phyloP scores from a whole-genome alignment of 148 eudicot genomes.

The Silene latifolia region DNA sequence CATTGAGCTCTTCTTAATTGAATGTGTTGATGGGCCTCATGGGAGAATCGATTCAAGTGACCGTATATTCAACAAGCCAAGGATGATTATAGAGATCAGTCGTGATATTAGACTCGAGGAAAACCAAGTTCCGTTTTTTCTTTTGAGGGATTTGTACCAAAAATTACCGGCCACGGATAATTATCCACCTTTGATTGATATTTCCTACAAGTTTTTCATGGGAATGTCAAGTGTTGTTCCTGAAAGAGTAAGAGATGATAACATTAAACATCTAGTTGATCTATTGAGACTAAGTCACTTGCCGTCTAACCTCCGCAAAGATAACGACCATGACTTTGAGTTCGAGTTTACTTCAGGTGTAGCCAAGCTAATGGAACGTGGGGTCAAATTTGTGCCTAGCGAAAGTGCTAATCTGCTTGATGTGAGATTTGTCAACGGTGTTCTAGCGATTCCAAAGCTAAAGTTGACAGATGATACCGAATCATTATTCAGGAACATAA shows the following conservation, averaged over 20 bases:
- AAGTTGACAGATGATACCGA: constrained; percentile 17
- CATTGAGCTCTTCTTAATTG: constrained; percentile 16
- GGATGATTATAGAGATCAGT: constrained; percentile 4
- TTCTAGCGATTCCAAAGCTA: constrained; percentile 25
- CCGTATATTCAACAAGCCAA: constrained; percentile 15
- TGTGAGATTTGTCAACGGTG: constrained; percentile 12
- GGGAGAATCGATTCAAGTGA: background rate
- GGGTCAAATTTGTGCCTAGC: constrained; percentile 19
- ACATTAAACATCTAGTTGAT: background rate
- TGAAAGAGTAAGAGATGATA: background rate
- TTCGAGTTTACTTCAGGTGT: constrained; percentile 6
- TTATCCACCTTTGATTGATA: background rate
- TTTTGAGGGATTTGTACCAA: constrained; percentile 13
- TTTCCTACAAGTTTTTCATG: background rate
- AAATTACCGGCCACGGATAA: background rate
- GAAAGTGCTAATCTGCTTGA: constrained; percentile 14
- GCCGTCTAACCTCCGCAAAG: background rate
- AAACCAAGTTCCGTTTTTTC: constrained; percentile 26
- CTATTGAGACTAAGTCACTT: constrained; percentile 4
- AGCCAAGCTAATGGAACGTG: constrained; percentile 18
- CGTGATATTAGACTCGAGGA: constrained; percentile 20
- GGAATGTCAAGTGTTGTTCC: background rate
- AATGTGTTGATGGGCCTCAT: too few relatives aligned
- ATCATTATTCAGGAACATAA: constrained; percentile 19
- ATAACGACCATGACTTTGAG: background rate